Conservation (phyloP, 305 asterid species). For the Fraxinus latifolia region DNA sequence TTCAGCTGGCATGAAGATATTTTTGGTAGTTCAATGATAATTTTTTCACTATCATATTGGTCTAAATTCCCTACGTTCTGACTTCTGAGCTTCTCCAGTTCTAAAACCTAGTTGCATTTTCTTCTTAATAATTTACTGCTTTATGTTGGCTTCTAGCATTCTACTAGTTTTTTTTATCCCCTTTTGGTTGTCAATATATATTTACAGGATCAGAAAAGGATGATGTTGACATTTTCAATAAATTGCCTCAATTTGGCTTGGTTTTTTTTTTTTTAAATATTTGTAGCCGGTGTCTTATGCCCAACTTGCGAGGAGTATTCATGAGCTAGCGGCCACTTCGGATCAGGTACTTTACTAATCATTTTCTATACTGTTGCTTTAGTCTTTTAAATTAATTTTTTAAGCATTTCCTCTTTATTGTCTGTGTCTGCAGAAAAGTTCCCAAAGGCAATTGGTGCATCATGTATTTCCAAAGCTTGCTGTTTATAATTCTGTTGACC, state of each 20-base stretch:
- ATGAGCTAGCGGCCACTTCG: conserved; percentile 91
- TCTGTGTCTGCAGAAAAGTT: conserved; percentile 69
- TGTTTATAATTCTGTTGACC: conserved; percentile 97
- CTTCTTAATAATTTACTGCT: background rate
- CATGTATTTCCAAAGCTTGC: conserved; percentile 97
- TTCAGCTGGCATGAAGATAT: background rate
- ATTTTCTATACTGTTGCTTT: conserved; percentile 11
- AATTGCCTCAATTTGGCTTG: background rate
- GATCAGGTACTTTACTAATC: conserved; percentile 65
- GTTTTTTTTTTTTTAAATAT: conserved; percentile 13
- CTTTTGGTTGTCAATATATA: background rate
- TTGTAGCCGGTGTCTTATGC: conserved; percentile 95
- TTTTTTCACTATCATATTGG: conserved; percentile 6
- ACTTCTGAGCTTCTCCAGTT: background rate
- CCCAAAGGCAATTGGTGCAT: conserved; percentile 90
- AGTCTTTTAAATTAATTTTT: conserved; percentile 17
- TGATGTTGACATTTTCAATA: background rate
- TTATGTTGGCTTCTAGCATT: background rate
- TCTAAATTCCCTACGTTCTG: background rate
- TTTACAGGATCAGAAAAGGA: background rate
- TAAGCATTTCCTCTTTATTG: conserved; percentile 18
- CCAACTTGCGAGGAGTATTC: conserved; percentile 98
- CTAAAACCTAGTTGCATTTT: background rate
- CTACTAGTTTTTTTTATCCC: background rate
- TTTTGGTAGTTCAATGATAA: background rate